Percentiles rank a stretch among this genome's conserved stretches.
phyloP scores from a whole-genome alignment of 116 monocot genomes.

The Cymodocea nodosa region DNA sequence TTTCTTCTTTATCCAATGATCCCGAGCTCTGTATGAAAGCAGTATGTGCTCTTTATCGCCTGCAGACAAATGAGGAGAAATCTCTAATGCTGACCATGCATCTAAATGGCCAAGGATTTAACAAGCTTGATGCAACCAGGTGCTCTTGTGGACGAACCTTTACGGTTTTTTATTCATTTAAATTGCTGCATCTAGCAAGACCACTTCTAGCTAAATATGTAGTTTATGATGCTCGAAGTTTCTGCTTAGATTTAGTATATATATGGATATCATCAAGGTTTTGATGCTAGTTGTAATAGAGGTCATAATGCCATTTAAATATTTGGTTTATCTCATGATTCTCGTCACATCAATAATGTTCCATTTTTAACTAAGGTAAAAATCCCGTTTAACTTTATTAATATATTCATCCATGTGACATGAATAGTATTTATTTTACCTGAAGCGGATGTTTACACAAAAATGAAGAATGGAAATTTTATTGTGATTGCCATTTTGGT shows the following conservation, averaged over 20 bases:
- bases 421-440: too few species aligned
- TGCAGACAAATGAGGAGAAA: conserved; percentile 19
- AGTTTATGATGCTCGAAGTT: neutral
- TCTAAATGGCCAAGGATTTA: conserved; percentile 40
- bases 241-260: neutral
- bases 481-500: too few species aligned
- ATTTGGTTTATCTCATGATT: too few species aligned
- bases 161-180: conserved; percentile 6
- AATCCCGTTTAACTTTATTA: neutral
- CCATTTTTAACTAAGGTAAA: too few species aligned
- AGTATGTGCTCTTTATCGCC: conserved; percentile 54
- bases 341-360: too few species aligned
- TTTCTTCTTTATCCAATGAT: conserved; percentile 39
- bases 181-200: neutral
- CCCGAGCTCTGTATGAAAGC: conserved; percentile 61
- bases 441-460: too few species aligned
- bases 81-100: conserved; percentile 3
- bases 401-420: neutral
- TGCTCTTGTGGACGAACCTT: neutral
- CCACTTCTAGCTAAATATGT: neutral
- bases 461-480: too few species aligned
- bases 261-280: too few species aligned
- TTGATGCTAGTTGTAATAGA: too few species aligned
- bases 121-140: conserved; percentile 36
- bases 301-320: too few species aligned